phyloP scores from a whole-genome alignment of 139 green algal species.

The Chlorella sp. region DNA sequence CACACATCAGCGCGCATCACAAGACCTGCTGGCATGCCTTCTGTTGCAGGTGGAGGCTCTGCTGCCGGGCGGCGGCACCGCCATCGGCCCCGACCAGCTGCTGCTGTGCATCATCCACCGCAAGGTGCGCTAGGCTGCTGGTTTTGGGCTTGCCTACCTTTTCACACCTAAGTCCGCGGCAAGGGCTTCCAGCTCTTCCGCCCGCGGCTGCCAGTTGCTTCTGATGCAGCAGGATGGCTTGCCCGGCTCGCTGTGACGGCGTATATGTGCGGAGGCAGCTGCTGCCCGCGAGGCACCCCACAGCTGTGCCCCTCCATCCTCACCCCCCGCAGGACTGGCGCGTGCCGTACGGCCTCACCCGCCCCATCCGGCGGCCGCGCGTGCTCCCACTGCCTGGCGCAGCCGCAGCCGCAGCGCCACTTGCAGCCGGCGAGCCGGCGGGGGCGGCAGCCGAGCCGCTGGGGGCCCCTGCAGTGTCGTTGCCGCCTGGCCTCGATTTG shows the following conservation, averaged over 20 bases:
- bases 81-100: background rate
- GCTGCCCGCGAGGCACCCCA: background rate
- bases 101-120: constrained; percentile 14
- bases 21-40: too few relatives aligned
- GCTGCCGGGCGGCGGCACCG: constrained; percentile 1
- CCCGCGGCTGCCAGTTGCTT: background rate
- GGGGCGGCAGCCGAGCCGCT: background rate
- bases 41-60: background rate
- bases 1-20: too few relatives aligned
- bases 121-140: background rate
- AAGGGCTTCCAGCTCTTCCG: too few relatives aligned
- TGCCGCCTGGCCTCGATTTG: constrained; percentile 38
- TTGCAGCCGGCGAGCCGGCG: background rate
- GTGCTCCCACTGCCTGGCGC: background rate
- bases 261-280: background rate
- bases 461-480: background rate
- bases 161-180: too few relatives aligned
- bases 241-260: background rate
- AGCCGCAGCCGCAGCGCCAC: background rate
- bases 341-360: background rate
- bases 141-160: background rate
- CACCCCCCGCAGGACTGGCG: constrained; percentile 12
- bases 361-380: background rate
- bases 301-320: too few relatives aligned
- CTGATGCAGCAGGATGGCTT: background rate